phyloP scores from a whole-genome alignment of 139 green algal genomes.

The Eudorina sp. region DNA sequence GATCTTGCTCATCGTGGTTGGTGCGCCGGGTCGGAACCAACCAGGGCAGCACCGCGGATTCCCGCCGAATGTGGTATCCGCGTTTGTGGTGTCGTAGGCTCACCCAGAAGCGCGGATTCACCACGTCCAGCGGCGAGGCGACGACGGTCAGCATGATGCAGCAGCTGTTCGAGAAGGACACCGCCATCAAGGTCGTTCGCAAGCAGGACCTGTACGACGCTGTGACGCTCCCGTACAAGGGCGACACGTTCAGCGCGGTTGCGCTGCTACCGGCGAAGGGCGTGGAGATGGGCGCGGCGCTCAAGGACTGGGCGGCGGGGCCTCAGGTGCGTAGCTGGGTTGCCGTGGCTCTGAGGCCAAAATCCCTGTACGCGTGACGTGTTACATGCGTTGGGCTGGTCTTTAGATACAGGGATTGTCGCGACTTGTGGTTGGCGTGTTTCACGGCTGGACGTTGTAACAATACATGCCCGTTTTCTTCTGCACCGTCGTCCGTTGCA shows the following conservation, averaged over 20 bases:
- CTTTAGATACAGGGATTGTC: too few relatives aligned
- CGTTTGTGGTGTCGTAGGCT: not conserved
- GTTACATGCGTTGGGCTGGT: too few relatives aligned
- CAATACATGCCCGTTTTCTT: too few relatives aligned
- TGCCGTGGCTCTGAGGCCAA: too few relatives aligned
- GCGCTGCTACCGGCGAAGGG: conserved; percentile 29
- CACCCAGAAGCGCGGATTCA: not conserved
- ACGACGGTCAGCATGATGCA: conserved; percentile 37
- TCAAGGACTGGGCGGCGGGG: not conserved
- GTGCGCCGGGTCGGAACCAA: too few relatives aligned
- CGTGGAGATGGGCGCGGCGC: not conserved
- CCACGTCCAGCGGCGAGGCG: not conserved
- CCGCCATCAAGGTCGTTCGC: not conserved
- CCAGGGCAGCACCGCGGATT: too few relatives aligned
- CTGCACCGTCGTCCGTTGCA: too few relatives aligned
- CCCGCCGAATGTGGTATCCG: too few relatives aligned
- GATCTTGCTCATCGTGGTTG: too few relatives aligned
- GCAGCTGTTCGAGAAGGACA: not conserved
- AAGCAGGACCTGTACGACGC: conserved; percentile 1
- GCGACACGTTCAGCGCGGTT: conserved; percentile 23
- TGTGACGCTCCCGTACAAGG: conserved; percentile 43
- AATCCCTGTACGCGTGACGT: too few relatives aligned
- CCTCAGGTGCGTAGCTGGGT: conserved; percentile 16
- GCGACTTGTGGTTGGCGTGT: too few relatives aligned
- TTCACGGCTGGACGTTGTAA: too few relatives aligned